Conservation (phyloP, 1,284 basidiomycete species). For the Ustilago bromivora region DNA sequence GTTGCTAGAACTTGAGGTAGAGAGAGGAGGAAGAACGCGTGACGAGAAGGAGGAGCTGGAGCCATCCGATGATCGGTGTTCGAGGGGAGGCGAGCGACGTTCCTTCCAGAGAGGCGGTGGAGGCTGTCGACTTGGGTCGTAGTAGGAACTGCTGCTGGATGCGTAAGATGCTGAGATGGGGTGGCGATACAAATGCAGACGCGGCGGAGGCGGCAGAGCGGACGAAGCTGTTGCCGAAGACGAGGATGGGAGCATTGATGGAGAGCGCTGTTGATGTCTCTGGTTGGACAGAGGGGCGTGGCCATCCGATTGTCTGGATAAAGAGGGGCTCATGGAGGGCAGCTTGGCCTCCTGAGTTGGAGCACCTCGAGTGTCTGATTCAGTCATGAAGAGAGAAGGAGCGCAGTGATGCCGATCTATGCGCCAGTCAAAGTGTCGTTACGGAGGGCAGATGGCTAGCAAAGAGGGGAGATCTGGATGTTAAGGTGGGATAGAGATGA, state of each 20-base stretch:
- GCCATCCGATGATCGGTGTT: slow-evolving; percentile 29
- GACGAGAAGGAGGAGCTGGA: slow-evolving; percentile 32
- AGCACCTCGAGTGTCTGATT: slow-evolving; percentile 10
- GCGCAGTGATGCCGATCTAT: slow-evolving; percentile 1
- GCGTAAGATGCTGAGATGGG: slow-evolving; percentile 48
- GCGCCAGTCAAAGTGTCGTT: not conserved
- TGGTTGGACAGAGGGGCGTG: slow-evolving; percentile 8
- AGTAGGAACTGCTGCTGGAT: slow-evolving; percentile 21
- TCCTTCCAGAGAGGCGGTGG: slow-evolving; percentile 34
- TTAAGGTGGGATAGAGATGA: not conserved
- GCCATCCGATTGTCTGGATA: slow-evolving; percentile 17
- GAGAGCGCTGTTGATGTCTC: slow-evolving; percentile 25
- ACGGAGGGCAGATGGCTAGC: not conserved
- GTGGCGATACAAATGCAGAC: slow-evolving; percentile 47
- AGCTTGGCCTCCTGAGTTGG: slow-evolving; percentile 10
- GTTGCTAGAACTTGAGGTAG: slow-evolving; percentile 23
- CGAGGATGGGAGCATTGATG: slow-evolving; percentile 17
- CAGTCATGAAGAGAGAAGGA: slow-evolving; percentile 15
- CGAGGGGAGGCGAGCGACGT: slow-evolving; percentile 35
- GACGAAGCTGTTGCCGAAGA: slow-evolving; percentile 11
- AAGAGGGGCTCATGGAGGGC: slow-evolving; percentile 22
- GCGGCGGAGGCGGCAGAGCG: slow-evolving; percentile 38
- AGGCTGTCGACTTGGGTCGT: slow-evolving; percentile 29
- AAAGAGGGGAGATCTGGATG: not conserved
- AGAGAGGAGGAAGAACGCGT: slow-evolving; percentile 35